Evolutionary conservation across 805 yeast genomes (phyloP), one percentile per base, ranked within the genome.

Genomic region (Lipomyces orientalis): DNA sequence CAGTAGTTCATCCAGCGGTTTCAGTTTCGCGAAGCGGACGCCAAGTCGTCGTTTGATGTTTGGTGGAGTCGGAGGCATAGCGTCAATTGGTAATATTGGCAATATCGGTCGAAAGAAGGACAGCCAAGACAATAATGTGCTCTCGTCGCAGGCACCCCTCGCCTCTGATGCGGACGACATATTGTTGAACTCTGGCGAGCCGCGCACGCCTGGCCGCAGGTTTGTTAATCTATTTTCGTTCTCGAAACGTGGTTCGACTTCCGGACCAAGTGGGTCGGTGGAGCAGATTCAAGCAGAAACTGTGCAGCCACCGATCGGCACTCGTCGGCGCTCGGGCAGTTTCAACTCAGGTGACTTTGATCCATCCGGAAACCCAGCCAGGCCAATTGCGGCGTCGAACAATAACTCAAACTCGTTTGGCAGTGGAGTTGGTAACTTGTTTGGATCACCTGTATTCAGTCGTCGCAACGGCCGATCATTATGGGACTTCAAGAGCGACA

Each of bases 61-160:
- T 43, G 64, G 70, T 10, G 64, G 68, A 22, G 61, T 67, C 29
- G 52, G 52, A 9, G 63, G 58, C 34, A 60, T 60, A 14, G 54
- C 65, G 19, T 64, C 66, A 54, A 57, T 64, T 2, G 67, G 67
- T 12, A 56, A 56, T 33, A 60, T 64, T 46, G 67, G 67, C 8
- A 58, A 35, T n/a, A 63, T 64, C 33, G 67, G 62, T 19, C 65
- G 70, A 25, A 67, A 67, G 35, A 67, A 67, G 59, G 70, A 67
- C 52, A 54, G 68, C 37, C 51, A 61, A 25, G 70, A 67, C 1
- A 57, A 60, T 16, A 25, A 49, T 16, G 54, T 58, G 16, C 58
- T 61, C n/a, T 22, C 33, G 31, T 7, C 35, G 55, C 49, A 22
- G 16, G 49, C 49, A 6, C 16, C 46, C 12, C 22, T 39, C n/a